Evolutionary conservation across 129 eudicot species (phyloP).

Genomic region (Saussurea involucrata): DNA sequence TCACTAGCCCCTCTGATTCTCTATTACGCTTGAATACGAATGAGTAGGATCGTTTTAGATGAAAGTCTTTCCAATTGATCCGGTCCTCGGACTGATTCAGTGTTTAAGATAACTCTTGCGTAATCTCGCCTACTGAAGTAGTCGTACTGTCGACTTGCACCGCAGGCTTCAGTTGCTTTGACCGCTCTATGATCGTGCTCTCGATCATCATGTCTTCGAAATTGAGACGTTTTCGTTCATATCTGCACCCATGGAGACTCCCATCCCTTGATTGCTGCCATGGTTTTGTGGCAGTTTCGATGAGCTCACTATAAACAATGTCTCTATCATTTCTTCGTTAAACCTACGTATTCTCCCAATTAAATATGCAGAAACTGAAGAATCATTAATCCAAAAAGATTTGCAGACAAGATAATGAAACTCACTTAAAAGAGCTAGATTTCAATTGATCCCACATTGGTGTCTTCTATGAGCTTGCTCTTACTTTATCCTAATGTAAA

Average conservation of each 20-base stretch:
- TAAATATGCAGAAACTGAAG: background rate
- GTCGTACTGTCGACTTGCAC: slow-evolving; percentile 30
- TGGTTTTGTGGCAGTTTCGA: slow-evolving; percentile 34
- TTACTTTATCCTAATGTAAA: slow-evolving; percentile 68
- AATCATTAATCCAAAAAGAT: background rate
- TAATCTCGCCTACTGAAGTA: slow-evolving; percentile 35
- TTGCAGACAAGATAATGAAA: background rate
- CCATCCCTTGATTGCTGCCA: slow-evolving; percentile 8
- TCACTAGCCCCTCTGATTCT: slow-evolving; percentile 67
- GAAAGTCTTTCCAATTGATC: slow-evolving; percentile 47
- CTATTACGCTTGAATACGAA: slow-evolving; percentile 84
- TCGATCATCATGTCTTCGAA: slow-evolving; percentile 73
- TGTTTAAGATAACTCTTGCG: slow-evolving; percentile 44
- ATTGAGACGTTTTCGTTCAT: slow-evolving; percentile 58
- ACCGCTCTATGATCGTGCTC: slow-evolving; percentile 44
- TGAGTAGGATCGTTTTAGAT: slow-evolving; percentile 78
- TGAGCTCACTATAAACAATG: slow-evolving; percentile 45
- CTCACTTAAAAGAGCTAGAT: slow-evolving; percentile 61
- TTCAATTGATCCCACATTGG: slow-evolving; percentile 69
- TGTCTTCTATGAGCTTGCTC: slow-evolving; percentile 49
- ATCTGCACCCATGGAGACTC: slow-evolving; percentile 16
- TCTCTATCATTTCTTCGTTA: slow-evolving; percentile 84
- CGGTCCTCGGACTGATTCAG: slow-evolving; percentile 49
- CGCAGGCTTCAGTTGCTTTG: slow-evolving; percentile 17
- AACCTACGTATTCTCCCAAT: slow-evolving; percentile 32